These are phyloP conservation scores for Trichoderma hamatum DNA, from an alignment of 2,329 filamentous ascomycete species.

Conservation along the genomic window DNA sequence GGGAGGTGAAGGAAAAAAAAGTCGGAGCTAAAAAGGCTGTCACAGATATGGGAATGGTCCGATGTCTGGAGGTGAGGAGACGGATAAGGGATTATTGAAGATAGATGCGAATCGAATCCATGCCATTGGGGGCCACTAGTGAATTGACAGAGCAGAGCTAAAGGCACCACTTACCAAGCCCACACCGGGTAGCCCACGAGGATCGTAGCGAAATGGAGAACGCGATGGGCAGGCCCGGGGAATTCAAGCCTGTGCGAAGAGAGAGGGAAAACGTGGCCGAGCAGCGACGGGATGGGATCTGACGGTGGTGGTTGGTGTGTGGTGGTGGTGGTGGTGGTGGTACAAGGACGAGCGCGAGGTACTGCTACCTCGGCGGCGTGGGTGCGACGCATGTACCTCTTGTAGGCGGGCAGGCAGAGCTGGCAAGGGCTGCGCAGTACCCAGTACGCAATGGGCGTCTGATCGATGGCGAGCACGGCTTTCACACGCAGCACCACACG, in stretches of 20 bases:
- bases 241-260: slow-evolving; percentile 6
- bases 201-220: slow-evolving; percentile 17
- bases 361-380: neutral
- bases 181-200: slow-evolving; percentile 17
- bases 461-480: neutral
- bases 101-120: slow-evolving; percentile 20
- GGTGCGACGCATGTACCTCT: neutral
- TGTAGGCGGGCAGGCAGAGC: neutral
- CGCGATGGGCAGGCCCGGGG: slow-evolving; percentile 11
- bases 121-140: slow-evolving; percentile 21
- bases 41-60: slow-evolving; percentile 19
- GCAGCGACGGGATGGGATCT: neutral
- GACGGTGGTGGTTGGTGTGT: neutral
- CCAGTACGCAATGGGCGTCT: neutral
- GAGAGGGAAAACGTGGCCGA: neutral
- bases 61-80: slow-evolving; percentile 20
- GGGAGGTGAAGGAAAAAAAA: slow-evolving; percentile 5
- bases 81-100: slow-evolving; percentile 21
- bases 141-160: slow-evolving; percentile 13
- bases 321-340: neutral
- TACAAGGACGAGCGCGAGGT: neutral
- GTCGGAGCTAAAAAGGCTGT: neutral
- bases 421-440: neutral
- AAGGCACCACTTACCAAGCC: slow-evolving; percentile 25
- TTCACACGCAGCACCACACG: neutral